Conservation (phyloP, 164 flowering plant genomes). For the Nymphaea thermarum region DNA sequence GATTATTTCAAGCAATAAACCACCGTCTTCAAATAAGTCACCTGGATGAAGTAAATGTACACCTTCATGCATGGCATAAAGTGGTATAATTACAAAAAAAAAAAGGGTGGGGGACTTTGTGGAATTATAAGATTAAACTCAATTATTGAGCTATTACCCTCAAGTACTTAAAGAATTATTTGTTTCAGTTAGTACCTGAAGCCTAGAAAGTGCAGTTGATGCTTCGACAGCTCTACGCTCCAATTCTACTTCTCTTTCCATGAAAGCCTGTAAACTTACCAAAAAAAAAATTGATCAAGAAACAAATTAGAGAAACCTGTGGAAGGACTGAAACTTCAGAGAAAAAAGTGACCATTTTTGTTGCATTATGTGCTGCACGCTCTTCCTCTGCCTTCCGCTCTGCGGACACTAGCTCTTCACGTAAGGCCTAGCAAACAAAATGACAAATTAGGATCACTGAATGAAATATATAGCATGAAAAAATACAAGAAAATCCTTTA, state of each 20-base stretch:
- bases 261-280: slow-evolving; percentile 54
- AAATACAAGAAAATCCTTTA: not conserved
- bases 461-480: slow-evolving; percentile 1
- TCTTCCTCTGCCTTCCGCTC: slow-evolving; percentile 95
- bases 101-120: too few species aligned
- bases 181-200: slow-evolving; percentile 47
- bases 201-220: slow-evolving; percentile 81
- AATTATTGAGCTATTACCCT: too few species aligned
- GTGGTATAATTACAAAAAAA: too few species aligned
- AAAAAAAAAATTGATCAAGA: slow-evolving; percentile 1
- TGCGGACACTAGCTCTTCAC: slow-evolving; percentile 83
- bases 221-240: slow-evolving; percentile 88
- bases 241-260: slow-evolving; percentile 92
- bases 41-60: too few species aligned
- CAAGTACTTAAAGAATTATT: not conserved
- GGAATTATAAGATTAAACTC: too few species aligned
- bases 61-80: too few species aligned
- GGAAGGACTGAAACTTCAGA: slow-evolving; percentile 2
- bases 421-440: slow-evolving; percentile 48
- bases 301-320: slow-evolving; percentile 1
- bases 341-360: slow-evolving; percentile 56
- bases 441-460: not conserved
- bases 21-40: too few species aligned
- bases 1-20: too few species aligned
- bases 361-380: slow-evolving; percentile 87